Conservation (phyloP, 2,329 filamentous ascomycete genomes). For the Fusarium nematophilum region DNA sequence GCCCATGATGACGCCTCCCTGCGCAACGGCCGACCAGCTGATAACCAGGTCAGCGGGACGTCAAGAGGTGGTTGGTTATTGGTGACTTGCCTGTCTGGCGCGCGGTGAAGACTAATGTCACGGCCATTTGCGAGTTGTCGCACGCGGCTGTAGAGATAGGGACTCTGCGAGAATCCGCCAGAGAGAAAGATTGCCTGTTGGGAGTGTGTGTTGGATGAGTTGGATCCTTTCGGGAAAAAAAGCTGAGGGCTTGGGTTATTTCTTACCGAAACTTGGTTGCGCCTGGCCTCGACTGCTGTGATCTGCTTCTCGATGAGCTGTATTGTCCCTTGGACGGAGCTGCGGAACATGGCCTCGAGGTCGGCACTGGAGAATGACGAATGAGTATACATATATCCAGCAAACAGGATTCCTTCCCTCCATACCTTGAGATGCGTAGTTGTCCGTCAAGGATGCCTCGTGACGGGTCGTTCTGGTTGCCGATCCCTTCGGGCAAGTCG, state of each 20-base stretch:
- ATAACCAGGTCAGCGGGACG: neutral
- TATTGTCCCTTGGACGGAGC: constrained; percentile 16
- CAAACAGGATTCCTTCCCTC: too few relatives aligned
- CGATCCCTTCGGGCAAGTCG: constrained; percentile 3
- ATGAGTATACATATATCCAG: too few relatives aligned
- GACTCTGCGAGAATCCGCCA: constrained; percentile 23
- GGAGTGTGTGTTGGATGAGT: too few relatives aligned
- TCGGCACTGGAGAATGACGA: constrained; percentile 2
- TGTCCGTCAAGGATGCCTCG: constrained; percentile 16
- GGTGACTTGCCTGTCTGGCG: constrained; percentile 4
- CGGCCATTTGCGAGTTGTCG: neutral
- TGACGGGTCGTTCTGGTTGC: neutral
- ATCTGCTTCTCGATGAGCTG: constrained; percentile 17
- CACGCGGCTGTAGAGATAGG: constrained; percentile 12
- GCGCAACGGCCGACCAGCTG: constrained; percentile 26
- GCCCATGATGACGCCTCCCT: constrained; percentile 28
- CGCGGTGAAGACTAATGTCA: constrained; percentile 1
- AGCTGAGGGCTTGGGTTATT: too few relatives aligned
- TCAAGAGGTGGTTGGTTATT: too few relatives aligned
- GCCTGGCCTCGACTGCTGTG: constrained; percentile 4
- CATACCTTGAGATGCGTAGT: constrained; percentile 18
- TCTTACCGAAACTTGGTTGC: neutral
- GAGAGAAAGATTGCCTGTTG: constrained; percentile 24
- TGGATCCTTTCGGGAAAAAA: too few relatives aligned
- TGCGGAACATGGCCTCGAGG: constrained; percentile 16